These are phyloP conservation scores for Microsporum ferrugineum DNA, from an alignment of 2,329 filamentous ascomycete species.

Conservation along the genomic window DNA sequence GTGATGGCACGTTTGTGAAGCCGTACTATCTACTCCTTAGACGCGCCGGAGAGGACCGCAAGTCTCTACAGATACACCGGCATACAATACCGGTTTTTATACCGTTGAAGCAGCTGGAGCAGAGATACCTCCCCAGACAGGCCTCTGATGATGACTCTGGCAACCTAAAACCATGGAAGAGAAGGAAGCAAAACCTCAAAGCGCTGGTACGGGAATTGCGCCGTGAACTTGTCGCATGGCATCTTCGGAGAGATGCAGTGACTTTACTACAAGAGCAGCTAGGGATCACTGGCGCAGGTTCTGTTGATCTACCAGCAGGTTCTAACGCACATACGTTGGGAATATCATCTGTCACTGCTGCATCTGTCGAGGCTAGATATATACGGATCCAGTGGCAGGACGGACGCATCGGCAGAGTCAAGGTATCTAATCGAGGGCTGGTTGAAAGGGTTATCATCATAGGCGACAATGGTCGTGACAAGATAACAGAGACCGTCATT, in stretches of 20 bases:
- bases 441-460: constrained; percentile 35
- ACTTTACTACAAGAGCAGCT: constrained; percentile 25
- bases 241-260: constrained; percentile 30
- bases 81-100: constrained; percentile 39
- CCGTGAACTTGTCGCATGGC: constrained; percentile 33
- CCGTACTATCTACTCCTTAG: constrained; percentile 36
- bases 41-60: constrained; percentile 16
- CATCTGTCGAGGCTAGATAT: constrained; percentile 32
- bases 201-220: constrained; percentile 30
- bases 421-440: constrained; percentile 30
- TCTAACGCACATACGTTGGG: constrained; percentile 18
- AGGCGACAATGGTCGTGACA: constrained; percentile 30
- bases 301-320: not conserved
- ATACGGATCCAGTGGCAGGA: constrained; percentile 35
- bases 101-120: constrained; percentile 28
- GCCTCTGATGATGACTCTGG: constrained; percentile 13
- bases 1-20: constrained; percentile 30
- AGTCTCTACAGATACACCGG: constrained; percentile 26
- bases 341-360: constrained; percentile 27
- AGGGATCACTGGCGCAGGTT: constrained; percentile 17
- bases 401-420: constrained; percentile 34
- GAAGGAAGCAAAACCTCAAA: constrained; percentile 26
- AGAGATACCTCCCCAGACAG: constrained; percentile 24
- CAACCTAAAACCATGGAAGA: constrained; percentile 17
- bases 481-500: constrained; percentile 25